Conservation (phyloP, 345 rosid species). For the Noccaea caerulescens region DNA sequence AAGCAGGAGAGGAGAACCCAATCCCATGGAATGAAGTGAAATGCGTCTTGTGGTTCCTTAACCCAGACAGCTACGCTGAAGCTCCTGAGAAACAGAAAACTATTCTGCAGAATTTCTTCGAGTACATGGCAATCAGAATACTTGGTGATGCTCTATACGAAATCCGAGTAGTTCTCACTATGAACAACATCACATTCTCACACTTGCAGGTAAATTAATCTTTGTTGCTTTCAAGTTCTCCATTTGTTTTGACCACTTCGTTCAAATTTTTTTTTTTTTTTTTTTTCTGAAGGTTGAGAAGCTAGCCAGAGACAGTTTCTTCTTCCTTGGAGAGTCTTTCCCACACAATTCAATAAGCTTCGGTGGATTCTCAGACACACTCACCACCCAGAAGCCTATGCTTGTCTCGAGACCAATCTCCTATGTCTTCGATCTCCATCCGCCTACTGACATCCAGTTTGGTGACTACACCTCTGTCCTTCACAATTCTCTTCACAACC, state of each 20-base stretch:
- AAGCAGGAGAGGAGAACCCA: constrained; percentile 46
- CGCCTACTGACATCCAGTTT: constrained; percentile 61
- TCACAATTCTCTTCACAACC: constrained; percentile 42
- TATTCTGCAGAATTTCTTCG: constrained; percentile 66
- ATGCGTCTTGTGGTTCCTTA: constrained; percentile 74
- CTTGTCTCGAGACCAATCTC: constrained; percentile 63
- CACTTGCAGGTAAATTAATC: constrained; percentile 62
- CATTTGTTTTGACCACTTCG: constrained; percentile 19
- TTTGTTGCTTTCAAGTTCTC: constrained; percentile 1
- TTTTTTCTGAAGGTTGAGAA: constrained; percentile 63
- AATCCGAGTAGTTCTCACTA: constrained; percentile 60
- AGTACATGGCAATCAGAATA: constrained; percentile 71
- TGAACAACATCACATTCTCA: constrained; percentile 81
- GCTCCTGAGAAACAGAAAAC: constrained; percentile 57
- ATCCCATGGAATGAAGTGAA: constrained; percentile 75
- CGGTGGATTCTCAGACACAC: constrained; percentile 55
- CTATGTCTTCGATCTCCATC: constrained; percentile 66
- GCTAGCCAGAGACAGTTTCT: constrained; percentile 78
- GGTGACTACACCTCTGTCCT: constrained; percentile 53
- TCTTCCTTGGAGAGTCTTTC: constrained; percentile 74
- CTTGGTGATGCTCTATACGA: constrained; percentile 58
- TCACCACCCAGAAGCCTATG: constrained; percentile 57
- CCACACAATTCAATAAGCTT: constrained; percentile 66
- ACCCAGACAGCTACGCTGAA: constrained; percentile 53
- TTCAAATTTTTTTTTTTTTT: not conserved